Evolutionary conservation across 148 eudicot species (phyloP).

Genomic region (Diospyros kaki): DNA sequence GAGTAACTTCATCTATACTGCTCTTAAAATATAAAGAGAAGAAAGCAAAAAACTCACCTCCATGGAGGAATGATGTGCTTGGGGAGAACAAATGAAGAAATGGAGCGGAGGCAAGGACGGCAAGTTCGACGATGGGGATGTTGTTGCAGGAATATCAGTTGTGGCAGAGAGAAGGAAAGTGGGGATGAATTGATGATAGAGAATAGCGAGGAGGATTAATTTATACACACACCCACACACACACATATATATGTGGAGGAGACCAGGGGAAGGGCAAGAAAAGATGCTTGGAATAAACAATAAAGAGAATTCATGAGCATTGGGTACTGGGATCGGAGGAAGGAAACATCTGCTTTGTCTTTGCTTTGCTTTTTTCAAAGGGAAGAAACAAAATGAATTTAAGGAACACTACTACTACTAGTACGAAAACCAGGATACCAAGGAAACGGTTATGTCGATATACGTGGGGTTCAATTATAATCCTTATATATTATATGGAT

Average conservation of each 20-base stretch:
- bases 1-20: too few species aligned
- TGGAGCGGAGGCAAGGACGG: not conserved
- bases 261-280: not conserved
- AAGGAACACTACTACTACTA: not conserved
- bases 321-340: not conserved
- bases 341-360: conserved; percentile 1
- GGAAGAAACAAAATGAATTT: not conserved
- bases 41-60: not conserved
- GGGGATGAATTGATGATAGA: too few species aligned
- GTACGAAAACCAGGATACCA: not conserved
- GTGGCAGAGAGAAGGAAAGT: too few species aligned
- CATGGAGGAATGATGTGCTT: conserved; percentile 6
- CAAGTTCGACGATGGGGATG: not conserved
- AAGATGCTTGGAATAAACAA: not conserved
- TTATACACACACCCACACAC: not conserved
- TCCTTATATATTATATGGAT: too few species aligned
- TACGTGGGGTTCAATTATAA: not conserved
- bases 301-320: not conserved
- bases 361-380: conserved; percentile 20
- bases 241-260: not conserved
- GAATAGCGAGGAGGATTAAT: not conserved
- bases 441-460: conserved; percentile 11
- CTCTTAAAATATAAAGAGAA: too few species aligned
- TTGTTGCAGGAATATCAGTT: too few species aligned
- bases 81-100: not conserved